Evolutionary conservation across 345 rosid genomes (phyloP), one percentile per base, ranked within the genome.

Genomic region (Theobroma cacao): DNA sequence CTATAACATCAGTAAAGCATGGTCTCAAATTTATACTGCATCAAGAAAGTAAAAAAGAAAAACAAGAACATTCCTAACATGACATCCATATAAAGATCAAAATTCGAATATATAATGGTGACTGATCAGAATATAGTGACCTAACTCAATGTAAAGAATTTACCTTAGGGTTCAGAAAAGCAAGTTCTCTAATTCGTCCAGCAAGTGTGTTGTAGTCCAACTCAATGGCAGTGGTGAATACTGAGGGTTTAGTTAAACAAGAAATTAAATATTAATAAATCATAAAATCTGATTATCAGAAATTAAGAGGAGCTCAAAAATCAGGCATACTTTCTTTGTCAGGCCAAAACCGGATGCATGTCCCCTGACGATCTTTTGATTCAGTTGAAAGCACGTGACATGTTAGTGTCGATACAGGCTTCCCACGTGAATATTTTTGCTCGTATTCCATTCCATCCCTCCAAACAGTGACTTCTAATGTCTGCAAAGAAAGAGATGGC

Each of bases 141-240:
- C 48, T 69, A 18, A 71, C 58, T 59, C 75, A 60, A 69, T 71
- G 55, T 24, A 58, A 70, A 17, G 26, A 65, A 41, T 53, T 78
- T 87, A 94, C 98, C 90, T 93, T 90, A 41, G 99, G 98, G 80
- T 97, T 97, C 61, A 97, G 80, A 78, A 97, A 97, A 77, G 99
- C 98, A 60, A 94, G 97, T 81, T 97, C 99, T 80, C 99, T 89
- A 75, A 96, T 90, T 80, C 99, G 86, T 79, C 97, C 97, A 81
- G 90, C 92, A 72, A 97, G 85, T 52, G 95, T 93, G 85, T 86
- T 86, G 85, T 94, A 88, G 79, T 97, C 99, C 70, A 97, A 94
- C 83, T 90, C 89, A 82, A 94, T 91, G 72, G 87, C 92, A 53
- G 98, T 89, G 50, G 96, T 94, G 85, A 97, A 97, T 28, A 97